phyloP scores from a whole-genome alignment of 1,139 yeast species.

The Kurtzmaniella natalensis region DNA sequence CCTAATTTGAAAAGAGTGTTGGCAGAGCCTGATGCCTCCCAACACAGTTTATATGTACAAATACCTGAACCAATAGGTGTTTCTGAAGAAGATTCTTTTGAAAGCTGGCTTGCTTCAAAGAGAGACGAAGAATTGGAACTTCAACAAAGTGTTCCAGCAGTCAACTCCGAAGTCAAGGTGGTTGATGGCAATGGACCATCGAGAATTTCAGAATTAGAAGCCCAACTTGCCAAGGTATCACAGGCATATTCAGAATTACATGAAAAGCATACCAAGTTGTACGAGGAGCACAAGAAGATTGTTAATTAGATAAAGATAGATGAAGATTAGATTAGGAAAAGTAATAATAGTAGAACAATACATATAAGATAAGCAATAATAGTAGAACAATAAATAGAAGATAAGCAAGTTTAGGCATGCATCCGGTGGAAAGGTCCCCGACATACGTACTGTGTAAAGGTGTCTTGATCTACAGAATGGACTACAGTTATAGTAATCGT shows the following conservation, averaged over 20 bases:
- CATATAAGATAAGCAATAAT: too few relatives aligned
- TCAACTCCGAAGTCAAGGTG: constrained; percentile 32
- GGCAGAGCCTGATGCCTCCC: constrained; percentile 36
- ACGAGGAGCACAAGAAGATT: constrained; percentile 47
- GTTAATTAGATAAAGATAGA: too few relatives aligned
- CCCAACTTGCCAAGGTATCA: constrained; percentile 46
- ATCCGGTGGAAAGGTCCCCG: too few relatives aligned
- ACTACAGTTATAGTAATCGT: neutral
- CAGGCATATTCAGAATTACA: constrained; percentile 58
- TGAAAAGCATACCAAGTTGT: constrained; percentile 56
- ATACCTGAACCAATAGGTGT: constrained; percentile 19
- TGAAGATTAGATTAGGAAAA: too few relatives aligned
- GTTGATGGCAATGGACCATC: constrained; percentile 11
- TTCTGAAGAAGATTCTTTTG: constrained; percentile 16
- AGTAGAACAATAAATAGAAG: too few relatives aligned
- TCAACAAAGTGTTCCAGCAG: constrained; percentile 29
- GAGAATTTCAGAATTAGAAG: constrained; percentile 28
- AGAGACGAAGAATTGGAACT: constrained; percentile 51
- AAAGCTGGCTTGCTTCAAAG: constrained; percentile 42
- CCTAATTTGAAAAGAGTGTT: constrained; percentile 62
- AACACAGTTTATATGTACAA: constrained; percentile 51
- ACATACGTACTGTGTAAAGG: too few relatives aligned
- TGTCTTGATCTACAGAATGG: too few relatives aligned
- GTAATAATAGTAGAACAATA: too few relatives aligned
- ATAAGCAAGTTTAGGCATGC: too few relatives aligned